Evolutionary conservation across 352 stramenopile genomes (phyloP), one percentile per base, ranked within the genome.

Genomic region (Thalassiosira livingstoniorum): DNA sequence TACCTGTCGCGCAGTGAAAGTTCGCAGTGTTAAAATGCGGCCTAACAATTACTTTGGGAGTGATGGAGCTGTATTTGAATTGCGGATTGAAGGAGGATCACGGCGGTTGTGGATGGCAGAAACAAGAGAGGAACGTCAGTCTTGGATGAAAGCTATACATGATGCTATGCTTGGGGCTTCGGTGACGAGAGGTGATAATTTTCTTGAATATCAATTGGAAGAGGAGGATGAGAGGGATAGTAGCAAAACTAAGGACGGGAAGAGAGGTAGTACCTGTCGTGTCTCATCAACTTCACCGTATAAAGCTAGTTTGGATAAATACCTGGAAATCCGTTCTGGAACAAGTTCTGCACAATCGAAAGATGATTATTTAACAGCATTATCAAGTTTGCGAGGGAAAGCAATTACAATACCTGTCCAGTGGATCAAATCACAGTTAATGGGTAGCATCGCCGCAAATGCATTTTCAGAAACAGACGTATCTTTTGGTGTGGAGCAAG

Each of bases 91-190:
- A 55, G 84, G 76, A 10, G 81, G 79, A 58, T 80, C 82, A 13
- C 79, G 83, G n/a, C 81, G 87, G 45, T 67, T 93, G 18, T 92
- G 88, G 85, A 85, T 94, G 83, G 75, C 83, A 2, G 89, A 86
- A 61, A 86, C 83, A 55, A 67, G 55, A 62, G 87, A 89, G 32
- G 90, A 94, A 75, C 75, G 90, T 27, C 68, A 83, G 45, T 61
- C 74, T 60, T 94, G 90, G 90, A 91, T 94, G 1, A 66, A 90
- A 42, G 82, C 87, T n/a, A 92, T 94, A 61, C 79, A 92, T 65
- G 73, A 85, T 78, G 88, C 90, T 27, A 93, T 92, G 80, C 83
- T 93, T 62, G 90, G 90, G 32, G 82, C 86, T 31, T 87, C 73
- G 15, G 71, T 92, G 0, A 94, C 81, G 18, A 77, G 86, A 58